Percentiles rank a stretch among this genome's conserved stretches.
phyloP scores from a whole-genome alignment of 495 filamentous ascomycete genomes.

The Hypomontagnella submonticulosa region DNA sequence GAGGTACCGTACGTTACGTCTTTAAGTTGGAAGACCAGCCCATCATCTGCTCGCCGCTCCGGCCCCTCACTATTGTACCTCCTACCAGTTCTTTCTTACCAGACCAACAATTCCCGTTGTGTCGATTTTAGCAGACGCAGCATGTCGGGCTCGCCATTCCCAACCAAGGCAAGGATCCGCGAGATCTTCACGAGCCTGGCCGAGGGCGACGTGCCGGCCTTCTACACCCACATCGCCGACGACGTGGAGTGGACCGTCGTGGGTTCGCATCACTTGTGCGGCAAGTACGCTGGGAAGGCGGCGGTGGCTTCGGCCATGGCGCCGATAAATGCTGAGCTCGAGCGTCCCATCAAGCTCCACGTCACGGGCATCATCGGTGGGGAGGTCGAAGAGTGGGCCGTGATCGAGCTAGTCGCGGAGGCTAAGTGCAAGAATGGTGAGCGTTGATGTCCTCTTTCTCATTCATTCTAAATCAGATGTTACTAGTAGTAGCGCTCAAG shows the following conservation, averaged over 20 bases:
- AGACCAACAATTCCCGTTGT: no score
- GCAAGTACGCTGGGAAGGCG: neutral
- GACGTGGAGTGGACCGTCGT: slow-evolving; percentile 15
- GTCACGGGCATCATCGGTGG: slow-evolving; percentile 14
- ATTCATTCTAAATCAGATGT: no score
- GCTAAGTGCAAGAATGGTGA: slow-evolving; percentile 25
- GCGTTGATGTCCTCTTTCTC: neutral
- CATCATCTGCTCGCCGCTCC: no score
- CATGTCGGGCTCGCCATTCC: slow-evolving; percentile 3
- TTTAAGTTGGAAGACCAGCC: no score
- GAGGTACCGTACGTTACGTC: no score
- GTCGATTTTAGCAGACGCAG: neutral
- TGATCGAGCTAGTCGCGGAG: slow-evolving; percentile 19
- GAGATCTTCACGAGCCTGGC: slow-evolving; percentile 10
- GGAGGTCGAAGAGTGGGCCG: slow-evolving; percentile 21
- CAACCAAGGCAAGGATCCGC: slow-evolving; percentile 8
- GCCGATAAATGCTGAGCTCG: neutral
- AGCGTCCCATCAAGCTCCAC: slow-evolving; percentile 12
- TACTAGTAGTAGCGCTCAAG: no score
- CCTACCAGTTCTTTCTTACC: no score
- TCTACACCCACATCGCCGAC: slow-evolving; percentile 15
- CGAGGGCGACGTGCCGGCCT: slow-evolving; percentile 3
- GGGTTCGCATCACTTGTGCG: slow-evolving; percentile 1
- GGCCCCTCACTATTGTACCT: no score
- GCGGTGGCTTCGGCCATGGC: neutral